Evolutionary conservation across 768 basidiomycete species (phyloP), one percentile per base, ranked within the genome.

Genomic region (Mycena alexandri): DNA sequence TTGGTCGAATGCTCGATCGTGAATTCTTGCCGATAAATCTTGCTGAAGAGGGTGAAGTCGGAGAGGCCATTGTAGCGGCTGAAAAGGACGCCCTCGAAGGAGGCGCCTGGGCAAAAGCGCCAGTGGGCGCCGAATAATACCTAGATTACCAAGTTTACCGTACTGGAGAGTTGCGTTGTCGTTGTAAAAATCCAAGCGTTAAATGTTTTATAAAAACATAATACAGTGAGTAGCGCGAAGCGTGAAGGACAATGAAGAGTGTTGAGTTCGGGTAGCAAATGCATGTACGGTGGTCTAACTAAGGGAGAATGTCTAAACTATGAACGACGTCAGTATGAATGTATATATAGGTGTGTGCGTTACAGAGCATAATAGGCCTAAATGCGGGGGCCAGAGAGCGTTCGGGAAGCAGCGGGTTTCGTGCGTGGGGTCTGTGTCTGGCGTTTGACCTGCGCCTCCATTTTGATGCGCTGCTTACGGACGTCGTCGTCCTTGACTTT

Each of bases 401-500:
- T 56, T 19, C 72, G 63, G 16, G 68, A 6, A 70, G 72, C 12
- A 48, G 71, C 62, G 13, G 79, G 75, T 33, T 74, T 67, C 38
- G 74, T 56, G 36, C 80, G 79, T 2, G 80, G 81, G 6, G 67
- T 70, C 68, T 84, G 84, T 9, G 82, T 82, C 73, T 90, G 89
- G 44, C 87, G 83, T 73, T 90, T 92, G 36, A 89, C 82, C 67
- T 90, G 89, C n/a, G 87, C 87, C 71, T 92, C 90, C 82, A 93
- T 87, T 74, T 93, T 93, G 36, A 84, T 74, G 4, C 93, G 87
- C 71, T 91, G 90, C 73, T 93, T 94, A 29, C 88, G 85, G 17
- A 94, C 68, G 64, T 94, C 92, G 63, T 93, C 93, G 70, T 94
- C 93, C 73, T 91, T 94, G 65, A 94, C 77, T 75, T 91, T 93